Conservation (phyloP, 352 stramenopile genomes). For the Phytophthora parvispora region DNA sequence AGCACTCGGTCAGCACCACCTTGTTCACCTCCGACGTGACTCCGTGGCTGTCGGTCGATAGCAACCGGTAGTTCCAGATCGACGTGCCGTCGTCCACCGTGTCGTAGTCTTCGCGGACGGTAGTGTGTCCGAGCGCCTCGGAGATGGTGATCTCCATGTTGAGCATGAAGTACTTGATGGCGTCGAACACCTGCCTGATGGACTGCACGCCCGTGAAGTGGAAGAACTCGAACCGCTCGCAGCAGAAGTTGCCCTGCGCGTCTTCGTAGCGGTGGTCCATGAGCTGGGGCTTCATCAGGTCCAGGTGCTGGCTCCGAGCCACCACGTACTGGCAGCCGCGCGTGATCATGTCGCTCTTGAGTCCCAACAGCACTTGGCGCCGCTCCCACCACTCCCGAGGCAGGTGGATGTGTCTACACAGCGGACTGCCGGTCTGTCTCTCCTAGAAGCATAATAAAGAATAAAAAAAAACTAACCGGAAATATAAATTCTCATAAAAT, state of each 20-base stretch:
- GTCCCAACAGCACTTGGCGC: constrained; percentile 39
- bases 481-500: constrained; percentile 4
- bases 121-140: constrained; percentile 55
- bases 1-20: constrained; percentile 38
- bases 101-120: constrained; percentile 62
- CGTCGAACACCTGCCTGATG: constrained; percentile 66
- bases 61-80: constrained; percentile 56
- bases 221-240: constrained; percentile 43
- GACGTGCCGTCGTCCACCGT: constrained; percentile 27
- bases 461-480: too few species aligned
- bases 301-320: constrained; percentile 45
- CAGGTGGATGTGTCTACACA: constrained; percentile 37
- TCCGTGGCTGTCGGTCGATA: constrained; percentile 38
- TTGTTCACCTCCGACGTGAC: constrained; percentile 38
- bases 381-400: constrained; percentile 40
- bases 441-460: constrained; percentile 15
- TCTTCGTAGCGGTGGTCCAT: constrained; percentile 36
- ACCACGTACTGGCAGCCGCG: constrained; percentile 44
- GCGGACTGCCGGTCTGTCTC: constrained; percentile 29
- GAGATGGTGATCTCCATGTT: constrained; percentile 75
- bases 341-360: constrained; percentile 51
- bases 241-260: constrained; percentile 43
- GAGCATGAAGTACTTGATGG: constrained; percentile 49
- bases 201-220: constrained; percentile 54
- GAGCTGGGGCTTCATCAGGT: constrained; percentile 43